These are phyloP conservation scores for Aphanocladium album DNA, from an alignment of 2,329 filamentous ascomycete species.

Conservation along the genomic window DNA sequence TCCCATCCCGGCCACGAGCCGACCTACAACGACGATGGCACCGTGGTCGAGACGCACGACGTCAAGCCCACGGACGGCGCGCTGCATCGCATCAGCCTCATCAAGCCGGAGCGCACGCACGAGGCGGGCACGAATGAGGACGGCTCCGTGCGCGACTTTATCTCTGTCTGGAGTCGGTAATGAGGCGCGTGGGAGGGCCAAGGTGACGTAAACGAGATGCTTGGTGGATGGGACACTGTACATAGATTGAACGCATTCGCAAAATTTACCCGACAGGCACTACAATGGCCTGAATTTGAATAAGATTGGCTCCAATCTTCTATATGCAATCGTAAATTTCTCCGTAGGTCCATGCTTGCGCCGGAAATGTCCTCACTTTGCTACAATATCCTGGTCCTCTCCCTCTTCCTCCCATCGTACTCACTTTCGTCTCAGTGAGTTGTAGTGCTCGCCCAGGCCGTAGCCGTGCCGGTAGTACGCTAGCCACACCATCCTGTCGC, in stretches of 20 bases:
- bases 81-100: conserved; percentile 41
- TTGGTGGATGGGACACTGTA: neutral
- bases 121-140: conserved; percentile 38
- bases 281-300: neutral
- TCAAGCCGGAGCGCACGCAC: conserved; percentile 48
- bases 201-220: neutral
- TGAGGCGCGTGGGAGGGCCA: neutral
- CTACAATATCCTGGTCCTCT: no score
- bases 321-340: neutral
- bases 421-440: conserved; percentile 61
- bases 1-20: conserved; percentile 63
- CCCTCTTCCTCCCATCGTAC: conserved; percentile 6
- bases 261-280: no score
- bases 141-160: conserved; percentile 45
- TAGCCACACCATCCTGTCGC: conserved; percentile 63
- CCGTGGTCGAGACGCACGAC: conserved; percentile 35
- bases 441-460: conserved; percentile 95
- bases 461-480: conserved; percentile 95
- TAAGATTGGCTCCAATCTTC: neutral
- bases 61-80: conserved; percentile 36
- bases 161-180: conserved; percentile 47
- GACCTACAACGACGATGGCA: conserved; percentile 46
- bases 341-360: no score
- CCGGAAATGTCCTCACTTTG: no score
- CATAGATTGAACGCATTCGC: neutral